phyloP scores from a whole-genome alignment of 2,329 filamentous ascomycete genomes.

The Paraconiothyrium brasiliense region DNA sequence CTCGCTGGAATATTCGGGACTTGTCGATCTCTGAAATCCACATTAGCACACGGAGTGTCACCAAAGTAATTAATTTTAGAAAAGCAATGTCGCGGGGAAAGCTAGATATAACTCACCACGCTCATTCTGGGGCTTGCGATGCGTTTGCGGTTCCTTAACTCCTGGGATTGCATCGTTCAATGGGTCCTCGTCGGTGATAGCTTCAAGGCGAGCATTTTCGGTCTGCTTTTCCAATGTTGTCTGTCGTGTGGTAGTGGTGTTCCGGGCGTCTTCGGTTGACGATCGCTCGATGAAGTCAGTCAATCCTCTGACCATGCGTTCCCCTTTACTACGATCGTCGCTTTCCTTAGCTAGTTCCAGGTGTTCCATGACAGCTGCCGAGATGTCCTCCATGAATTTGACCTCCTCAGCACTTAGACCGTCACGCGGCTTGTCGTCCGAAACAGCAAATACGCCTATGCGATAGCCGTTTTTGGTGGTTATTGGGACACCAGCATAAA shows the following conservation, averaged over 20 bases:
- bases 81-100: not conserved
- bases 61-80: not conserved
- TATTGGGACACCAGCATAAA: constrained; percentile 46
- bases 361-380: constrained; percentile 44
- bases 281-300: constrained; percentile 46
- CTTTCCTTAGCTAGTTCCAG: constrained; percentile 41
- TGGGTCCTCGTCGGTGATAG: constrained; percentile 33
- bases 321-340: constrained; percentile 37
- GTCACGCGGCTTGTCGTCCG: constrained; percentile 40
- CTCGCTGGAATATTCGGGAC: constrained; percentile 46
- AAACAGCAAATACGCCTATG: constrained; percentile 45
- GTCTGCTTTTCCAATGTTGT: constrained; percentile 46
- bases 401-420: constrained; percentile 35
- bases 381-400: constrained; percentile 43
- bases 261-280: constrained; percentile 32
- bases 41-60: not conserved
- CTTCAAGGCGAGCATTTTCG: constrained; percentile 43
- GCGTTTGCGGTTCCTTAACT: constrained; percentile 25
- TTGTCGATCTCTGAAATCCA: constrained; percentile 25
- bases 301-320: constrained; percentile 46
- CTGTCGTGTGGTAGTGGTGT: constrained; percentile 24
- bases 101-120: not conserved
- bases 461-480: constrained; percentile 38
- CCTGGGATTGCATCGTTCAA: constrained; percentile 14
- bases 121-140: constrained; percentile 32